These are phyloP conservation scores for Discostella stelligeroides DNA, from an alignment of 108 stramenopile genomes.

Conservation along the genomic window DNA sequence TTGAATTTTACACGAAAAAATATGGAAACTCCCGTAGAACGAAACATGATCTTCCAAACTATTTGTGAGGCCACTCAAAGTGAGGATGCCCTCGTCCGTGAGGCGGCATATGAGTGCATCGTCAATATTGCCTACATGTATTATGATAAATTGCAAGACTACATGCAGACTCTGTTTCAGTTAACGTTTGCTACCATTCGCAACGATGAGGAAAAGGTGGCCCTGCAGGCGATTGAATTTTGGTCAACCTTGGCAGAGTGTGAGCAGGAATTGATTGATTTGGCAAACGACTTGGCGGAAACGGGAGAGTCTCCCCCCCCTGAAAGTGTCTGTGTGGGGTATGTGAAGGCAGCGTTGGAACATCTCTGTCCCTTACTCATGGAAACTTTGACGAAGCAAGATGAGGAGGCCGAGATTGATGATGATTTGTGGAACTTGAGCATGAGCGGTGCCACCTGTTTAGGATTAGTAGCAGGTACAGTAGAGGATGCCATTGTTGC, in stretches of 20 bases:
- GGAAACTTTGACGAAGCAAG: conserved; percentile 89
- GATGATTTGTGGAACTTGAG: conserved; percentile 86
- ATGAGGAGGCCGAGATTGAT: conserved; percentile 79
- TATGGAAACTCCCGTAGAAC: conserved; percentile 89
- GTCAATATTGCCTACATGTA: conserved; percentile 88
- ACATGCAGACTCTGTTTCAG: conserved; percentile 92
- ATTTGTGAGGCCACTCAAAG: conserved; percentile 93
- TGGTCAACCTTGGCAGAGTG: conserved; percentile 93
- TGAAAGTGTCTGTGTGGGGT: conserved; percentile 67
- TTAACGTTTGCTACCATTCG: conserved; percentile 87
- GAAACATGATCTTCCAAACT: conserved; percentile 94
- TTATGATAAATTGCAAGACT: conserved; percentile 90
- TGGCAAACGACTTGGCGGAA: conserved; percentile 58
- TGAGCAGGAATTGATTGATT: conserved; percentile 85
- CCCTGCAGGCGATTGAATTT: conserved; percentile 93
- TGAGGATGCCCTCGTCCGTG: conserved; percentile 68
- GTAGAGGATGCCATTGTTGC: conserved; percentile 86
- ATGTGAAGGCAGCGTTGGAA: conserved; percentile 75
- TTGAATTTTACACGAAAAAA: conserved; percentile 89
- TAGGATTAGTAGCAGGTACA: conserved; percentile 76
- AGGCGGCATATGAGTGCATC: conserved; percentile 91
- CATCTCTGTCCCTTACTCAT: conserved; percentile 85
- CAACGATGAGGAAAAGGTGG: conserved; percentile 83
- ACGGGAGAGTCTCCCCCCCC: conserved; percentile 47
- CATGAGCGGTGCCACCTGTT: conserved; percentile 89